These are phyloP conservation scores for Erucastrum elatum DNA, from an alignment of 345 rosid species.

Conservation along the genomic window DNA sequence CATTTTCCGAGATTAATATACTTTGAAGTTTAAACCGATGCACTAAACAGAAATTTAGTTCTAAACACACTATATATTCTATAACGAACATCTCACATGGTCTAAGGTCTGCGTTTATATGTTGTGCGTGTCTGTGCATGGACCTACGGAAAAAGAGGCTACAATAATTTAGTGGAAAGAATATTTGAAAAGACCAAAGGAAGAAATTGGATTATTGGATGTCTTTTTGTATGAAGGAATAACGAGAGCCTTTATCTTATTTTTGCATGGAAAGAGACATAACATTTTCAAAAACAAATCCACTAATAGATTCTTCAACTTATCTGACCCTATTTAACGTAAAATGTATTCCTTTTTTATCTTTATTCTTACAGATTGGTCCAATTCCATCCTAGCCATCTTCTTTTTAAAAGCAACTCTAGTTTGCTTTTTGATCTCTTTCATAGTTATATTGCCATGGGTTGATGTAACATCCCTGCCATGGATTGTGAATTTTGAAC, in stretches of 20 bases:
- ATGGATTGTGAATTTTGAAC: neutral
- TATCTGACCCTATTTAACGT: constrained; percentile 27
- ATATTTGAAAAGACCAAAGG: constrained; percentile 39
- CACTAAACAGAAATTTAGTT: neutral
- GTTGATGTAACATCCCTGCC: neutral
- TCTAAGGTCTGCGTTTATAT: neutral
- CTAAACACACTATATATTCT: neutral
- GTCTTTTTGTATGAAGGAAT: constrained; percentile 27
- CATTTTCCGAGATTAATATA: neutral
- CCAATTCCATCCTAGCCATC: constrained; percentile 21
- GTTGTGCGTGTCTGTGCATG: constrained; percentile 1
- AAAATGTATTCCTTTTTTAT: constrained; percentile 4
- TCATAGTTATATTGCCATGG: neutral
- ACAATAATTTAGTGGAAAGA: constrained; percentile 22
- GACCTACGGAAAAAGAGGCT: constrained; percentile 18
- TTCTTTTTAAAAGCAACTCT: constrained; percentile 9
- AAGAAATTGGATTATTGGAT: constrained; percentile 30
- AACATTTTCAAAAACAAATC: constrained; percentile 21
- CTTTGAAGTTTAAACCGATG: neutral
- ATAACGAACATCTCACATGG: neutral
- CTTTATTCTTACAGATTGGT: constrained; percentile 21
- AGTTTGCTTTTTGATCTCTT: neutral
- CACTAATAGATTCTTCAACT: constrained; percentile 33
- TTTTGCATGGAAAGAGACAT: constrained; percentile 35
- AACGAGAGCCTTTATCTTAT: constrained; percentile 22